These are phyloP conservation scores for Annulohypoxylon truncatum DNA, from an alignment of 2,329 filamentous ascomycete species.

Conservation along the genomic window DNA sequence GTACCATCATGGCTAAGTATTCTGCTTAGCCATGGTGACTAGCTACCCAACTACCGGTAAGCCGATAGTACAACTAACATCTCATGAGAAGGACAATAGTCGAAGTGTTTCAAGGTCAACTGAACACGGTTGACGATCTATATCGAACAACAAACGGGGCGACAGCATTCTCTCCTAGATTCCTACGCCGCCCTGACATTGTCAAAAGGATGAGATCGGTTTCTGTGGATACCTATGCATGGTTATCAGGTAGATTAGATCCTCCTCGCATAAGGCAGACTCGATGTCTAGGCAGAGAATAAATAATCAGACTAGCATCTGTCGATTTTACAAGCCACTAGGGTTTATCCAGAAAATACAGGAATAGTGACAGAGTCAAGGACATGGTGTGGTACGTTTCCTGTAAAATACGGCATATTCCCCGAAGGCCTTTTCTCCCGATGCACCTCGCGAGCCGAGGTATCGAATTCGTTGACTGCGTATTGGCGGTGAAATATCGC, in stretches of 20 bases:
- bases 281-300: background rate
- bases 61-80: background rate
- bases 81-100: background rate
- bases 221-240: background rate
- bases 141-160: background rate
- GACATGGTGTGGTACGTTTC: background rate
- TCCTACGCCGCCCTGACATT: background rate
- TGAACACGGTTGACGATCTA: background rate
- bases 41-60: background rate
- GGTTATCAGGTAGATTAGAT: background rate
- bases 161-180: background rate
- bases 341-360: background rate
- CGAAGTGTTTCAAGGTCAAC: background rate
- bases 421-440: background rate
- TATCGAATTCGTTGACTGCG: background rate
- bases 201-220: background rate
- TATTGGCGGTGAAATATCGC: constrained; percentile 1
- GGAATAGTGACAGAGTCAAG: background rate
- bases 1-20: background rate
- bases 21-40: background rate
- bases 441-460: constrained; percentile 1
- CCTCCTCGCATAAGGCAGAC: constrained; percentile 4
- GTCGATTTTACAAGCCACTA: background rate
- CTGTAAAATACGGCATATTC: background rate
- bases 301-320: background rate